Conservation (phyloP, 2,329 filamentous ascomycete genomes). For the Claviceps sp. region DNA sequence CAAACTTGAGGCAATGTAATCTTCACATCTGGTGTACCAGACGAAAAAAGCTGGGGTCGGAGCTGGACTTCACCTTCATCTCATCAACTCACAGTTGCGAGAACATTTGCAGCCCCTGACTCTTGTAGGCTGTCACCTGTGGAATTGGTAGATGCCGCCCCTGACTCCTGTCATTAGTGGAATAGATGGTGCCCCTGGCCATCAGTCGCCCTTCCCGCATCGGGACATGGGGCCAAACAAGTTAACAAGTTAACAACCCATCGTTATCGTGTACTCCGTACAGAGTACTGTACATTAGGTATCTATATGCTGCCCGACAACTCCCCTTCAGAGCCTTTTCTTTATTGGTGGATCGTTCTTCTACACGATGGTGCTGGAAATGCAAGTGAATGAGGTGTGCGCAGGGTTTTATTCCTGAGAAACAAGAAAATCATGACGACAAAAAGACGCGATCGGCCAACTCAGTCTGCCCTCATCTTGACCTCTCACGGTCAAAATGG, state of each 20-base stretch:
- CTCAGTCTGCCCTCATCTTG: background rate
- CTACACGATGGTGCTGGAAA: too few relatives aligned
- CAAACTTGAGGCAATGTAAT: background rate
- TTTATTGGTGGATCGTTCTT: background rate
- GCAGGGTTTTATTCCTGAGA: too few relatives aligned
- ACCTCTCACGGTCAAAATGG: background rate
- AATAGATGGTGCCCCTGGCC: background rate
- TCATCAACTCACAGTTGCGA: too few relatives aligned
- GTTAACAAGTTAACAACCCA: too few relatives aligned
- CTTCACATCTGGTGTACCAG: background rate
- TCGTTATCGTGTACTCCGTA: too few relatives aligned
- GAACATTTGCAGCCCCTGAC: too few relatives aligned
- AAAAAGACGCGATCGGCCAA: background rate
- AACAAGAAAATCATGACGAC: background rate
- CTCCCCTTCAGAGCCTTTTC: background rate
- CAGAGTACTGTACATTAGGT: too few relatives aligned
- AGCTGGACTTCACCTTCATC: too few relatives aligned
- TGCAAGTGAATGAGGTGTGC: too few relatives aligned
- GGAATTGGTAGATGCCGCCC: background rate
- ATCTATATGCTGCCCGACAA: background rate
- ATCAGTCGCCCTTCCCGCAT: background rate
- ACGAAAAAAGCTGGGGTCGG: background rate
- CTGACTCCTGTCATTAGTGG: background rate
- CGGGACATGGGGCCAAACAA: background rate
- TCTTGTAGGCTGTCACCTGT: too few relatives aligned